Conservation (phyloP, 2,329 filamentous ascomycete species). For the Clarireedia paspali region DNA sequence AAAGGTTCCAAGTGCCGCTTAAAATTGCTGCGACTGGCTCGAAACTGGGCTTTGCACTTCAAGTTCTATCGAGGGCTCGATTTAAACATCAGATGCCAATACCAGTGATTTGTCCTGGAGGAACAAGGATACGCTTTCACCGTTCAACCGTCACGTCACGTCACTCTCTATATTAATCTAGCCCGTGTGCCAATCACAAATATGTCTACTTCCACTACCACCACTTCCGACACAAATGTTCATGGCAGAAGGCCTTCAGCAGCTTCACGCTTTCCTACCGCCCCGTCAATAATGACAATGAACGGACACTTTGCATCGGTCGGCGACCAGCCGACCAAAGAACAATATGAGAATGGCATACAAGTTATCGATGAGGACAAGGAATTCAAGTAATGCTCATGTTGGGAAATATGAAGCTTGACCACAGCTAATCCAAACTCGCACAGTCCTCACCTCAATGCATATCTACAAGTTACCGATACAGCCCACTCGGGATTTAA, state of each 20-base stretch:
- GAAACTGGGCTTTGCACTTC: background rate
- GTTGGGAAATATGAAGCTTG: background rate
- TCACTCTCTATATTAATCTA: background rate
- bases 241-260: conserved; percentile 23
- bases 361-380: conserved; percentile 97
- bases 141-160: background rate
- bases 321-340: conserved; percentile 54
- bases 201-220: conserved; percentile 19
- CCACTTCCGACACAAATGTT: conserved; percentile 13
- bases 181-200: conserved; percentile 7
- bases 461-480: conserved; percentile 73
- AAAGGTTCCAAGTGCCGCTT: background rate
- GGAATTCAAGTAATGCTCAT: conserved; percentile 76
- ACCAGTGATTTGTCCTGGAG: conserved; percentile 3
- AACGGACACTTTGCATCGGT: conserved; percentile 76
- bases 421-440: conserved; percentile 14
- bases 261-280: conserved; percentile 26
- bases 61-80: too few species aligned
- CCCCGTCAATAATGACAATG: conserved; percentile 40
- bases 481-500: conserved; percentile 91
- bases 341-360: conserved; percentile 83
- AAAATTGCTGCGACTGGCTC: background rate
- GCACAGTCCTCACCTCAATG: conserved; percentile 63
- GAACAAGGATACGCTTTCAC: conserved; percentile 4
- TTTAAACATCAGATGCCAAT: conserved; percentile 3